Base-by-base conservation (phyloP, 345 rosid genomes). In the Salix brachista region DNA sequence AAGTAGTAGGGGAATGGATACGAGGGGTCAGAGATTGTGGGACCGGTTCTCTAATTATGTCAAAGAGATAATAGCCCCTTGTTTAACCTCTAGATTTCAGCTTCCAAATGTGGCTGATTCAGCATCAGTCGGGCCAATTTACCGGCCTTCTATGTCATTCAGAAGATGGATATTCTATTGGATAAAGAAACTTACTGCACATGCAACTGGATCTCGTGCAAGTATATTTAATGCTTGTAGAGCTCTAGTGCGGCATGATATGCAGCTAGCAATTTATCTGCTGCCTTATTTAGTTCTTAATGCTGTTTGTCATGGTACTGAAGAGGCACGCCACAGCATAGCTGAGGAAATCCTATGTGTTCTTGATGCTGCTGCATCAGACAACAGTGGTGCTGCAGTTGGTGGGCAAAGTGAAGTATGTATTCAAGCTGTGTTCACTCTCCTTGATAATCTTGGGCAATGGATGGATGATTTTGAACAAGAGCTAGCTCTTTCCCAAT, bases 381-480 rank as follows among this genome's bases (percentile, higher is more conserved):
- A 88, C 78, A 88, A 82, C 75, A 87, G 88, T 83, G 88, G 90
- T 34, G 89, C 88, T 80, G 81, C 89, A 41, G 82, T 82, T 79
- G 87, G 85, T 82, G 91, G 95, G 71, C 94, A 90, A 79, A 91
- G 91, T 83, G 97, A 94, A 82, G 98, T 94, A 82, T 94, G 98
- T 85, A 87, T 90, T 83, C 98, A 95, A 85, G 93, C 98, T 80
- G 90, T 93, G 66, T 95, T 95, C 82, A 93, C 94, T 79, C 97
- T 95, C 86, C 96, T 95, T 19, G 99, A 95, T 85, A 95, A 93
- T 86, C 97, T 95, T 73, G 98, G 97, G 78, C 98, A 95, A 84
- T 95, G 99, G 99, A 93, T 90, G 82, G 99, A 93, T 77, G 99
- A 93, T 81, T 84, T 89, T 82, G 87, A 89, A 75, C 98, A 91